A percentile compares a stretch with the other conserved stretches of the same genome.
These are phyloP conservation scores for Blastocystis sp. DNA, from an alignment of 352 stramenopile species.

Conservation along the genomic window DNA sequence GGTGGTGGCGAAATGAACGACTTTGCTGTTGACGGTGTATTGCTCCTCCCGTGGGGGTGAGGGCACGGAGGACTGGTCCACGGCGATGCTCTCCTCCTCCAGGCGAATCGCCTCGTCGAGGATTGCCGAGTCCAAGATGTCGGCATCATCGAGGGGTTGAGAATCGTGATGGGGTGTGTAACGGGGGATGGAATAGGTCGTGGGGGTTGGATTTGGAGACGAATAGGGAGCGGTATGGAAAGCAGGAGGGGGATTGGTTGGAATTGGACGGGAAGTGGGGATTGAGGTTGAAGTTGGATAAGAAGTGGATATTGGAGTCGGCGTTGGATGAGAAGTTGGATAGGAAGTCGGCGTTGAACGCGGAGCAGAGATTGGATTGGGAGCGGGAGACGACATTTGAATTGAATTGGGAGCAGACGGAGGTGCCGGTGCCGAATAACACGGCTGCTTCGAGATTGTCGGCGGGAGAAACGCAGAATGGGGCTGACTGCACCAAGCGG, in stretches of 20 bases:
- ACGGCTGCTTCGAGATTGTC: neutral
- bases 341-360: neutral
- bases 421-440: neutral
- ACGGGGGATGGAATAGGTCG: neutral
- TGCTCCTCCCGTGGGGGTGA: neutral
- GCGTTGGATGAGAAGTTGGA: neutral
- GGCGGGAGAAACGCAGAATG: slow-evolving; percentile 18
- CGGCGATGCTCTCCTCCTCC: neutral
- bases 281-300: too few species aligned
- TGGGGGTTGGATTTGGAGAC: neutral
- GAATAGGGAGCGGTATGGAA: too few species aligned
- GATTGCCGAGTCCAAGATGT: neutral
- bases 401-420: neutral
- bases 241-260: too few species aligned
- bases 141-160: neutral
- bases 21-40: slow-evolving; percentile 4
- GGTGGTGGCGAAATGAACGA: slow-evolving; percentile 43
- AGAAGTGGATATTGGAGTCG: too few species aligned
- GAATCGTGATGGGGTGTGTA: neutral
- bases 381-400: neutral
- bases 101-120: neutral
- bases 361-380: neutral
- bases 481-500: neutral
- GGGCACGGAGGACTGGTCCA: neutral
- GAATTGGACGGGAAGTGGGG: too few species aligned